Evolutionary conservation across 148 eudicot genomes (phyloP).

Genomic region (Silene latifolia): DNA sequence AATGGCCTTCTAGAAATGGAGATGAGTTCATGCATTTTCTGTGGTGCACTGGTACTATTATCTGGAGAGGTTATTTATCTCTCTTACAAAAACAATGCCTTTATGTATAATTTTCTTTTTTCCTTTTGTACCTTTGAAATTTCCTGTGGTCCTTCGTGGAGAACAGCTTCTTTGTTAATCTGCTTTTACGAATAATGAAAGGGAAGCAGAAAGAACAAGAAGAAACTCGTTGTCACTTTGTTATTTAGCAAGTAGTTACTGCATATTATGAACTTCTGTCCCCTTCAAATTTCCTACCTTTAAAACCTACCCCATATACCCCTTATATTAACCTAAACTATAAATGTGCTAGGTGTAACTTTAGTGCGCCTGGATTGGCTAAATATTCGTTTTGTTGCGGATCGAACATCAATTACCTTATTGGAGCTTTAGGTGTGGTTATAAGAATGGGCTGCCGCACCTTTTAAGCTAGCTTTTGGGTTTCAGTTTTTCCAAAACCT

Average conservation of each 20-base stretch:
- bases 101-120: not conserved
- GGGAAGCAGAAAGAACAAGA: not conserved
- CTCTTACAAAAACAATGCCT: not conserved
- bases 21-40: too few species aligned
- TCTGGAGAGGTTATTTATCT: too few species aligned
- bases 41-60: too few species aligned
- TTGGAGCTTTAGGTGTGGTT: not conserved
- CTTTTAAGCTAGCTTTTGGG: conserved; percentile 2
- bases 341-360: not conserved
- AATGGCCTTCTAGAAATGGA: too few species aligned
- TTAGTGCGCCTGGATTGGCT: not conserved
- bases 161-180: too few species aligned
- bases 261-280: not conserved
- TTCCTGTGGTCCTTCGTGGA: too few species aligned
- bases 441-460: not conserved
- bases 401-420: not conserved
- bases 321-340: not conserved
- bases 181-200: too few species aligned
- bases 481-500: not conserved
- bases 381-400: not conserved
- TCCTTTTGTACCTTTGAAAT: not conserved
- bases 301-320: not conserved
- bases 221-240: not conserved
- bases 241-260: not conserved
- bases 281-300: not conserved